phyloP scores from a whole-genome alignment of 2,329 filamentous ascomycete genomes.

The Neocatenulostroma microsporum region DNA sequence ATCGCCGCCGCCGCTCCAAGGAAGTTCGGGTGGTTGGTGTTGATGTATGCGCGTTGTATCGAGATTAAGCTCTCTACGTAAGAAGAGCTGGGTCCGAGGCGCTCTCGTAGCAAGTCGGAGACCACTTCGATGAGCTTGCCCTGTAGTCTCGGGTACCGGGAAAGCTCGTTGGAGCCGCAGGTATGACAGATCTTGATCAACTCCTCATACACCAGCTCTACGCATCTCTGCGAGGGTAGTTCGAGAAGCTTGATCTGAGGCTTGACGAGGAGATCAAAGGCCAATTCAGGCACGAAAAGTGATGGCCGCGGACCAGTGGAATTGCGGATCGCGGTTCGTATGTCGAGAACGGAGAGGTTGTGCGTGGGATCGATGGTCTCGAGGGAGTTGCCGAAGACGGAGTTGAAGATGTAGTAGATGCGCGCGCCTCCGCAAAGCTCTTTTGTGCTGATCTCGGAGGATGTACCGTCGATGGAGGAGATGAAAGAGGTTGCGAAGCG shows the following conservation, averaged over 20 bases:
- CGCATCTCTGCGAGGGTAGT: constrained; percentile 88
- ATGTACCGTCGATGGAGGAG: constrained; percentile 96
- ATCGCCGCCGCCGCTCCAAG: constrained; percentile 93
- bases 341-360: constrained; percentile 89
- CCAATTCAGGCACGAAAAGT: constrained; percentile 93
- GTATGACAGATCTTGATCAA: constrained; percentile 99
- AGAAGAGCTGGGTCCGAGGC: constrained; percentile 75
- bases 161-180: constrained; percentile 88
- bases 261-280: constrained; percentile 94
- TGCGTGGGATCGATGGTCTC: constrained; percentile 94
- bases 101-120: constrained; percentile 86
- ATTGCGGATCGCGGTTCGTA: constrained; percentile 94
- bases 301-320: constrained; percentile 93
- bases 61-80: constrained; percentile 97
- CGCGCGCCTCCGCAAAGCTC: constrained; percentile 89
- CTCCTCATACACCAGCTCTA: constrained; percentile 97
- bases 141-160: constrained; percentile 84
- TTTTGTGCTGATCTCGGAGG: constrained; percentile 96
- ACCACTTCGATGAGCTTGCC: constrained; percentile 97
- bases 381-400: constrained; percentile 91
- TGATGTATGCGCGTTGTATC: constrained; percentile 97
- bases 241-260: constrained; percentile 97
- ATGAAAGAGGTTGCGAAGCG: constrained; percentile 97
- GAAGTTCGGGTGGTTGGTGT: constrained; percentile 99
- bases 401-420: constrained; percentile 99